Percentiles rank a stretch among this genome's conserved stretches.
phyloP scores from a whole-genome alignment of 2,329 filamentous ascomycete species.

The Chrysoporthe austroafricana region DNA sequence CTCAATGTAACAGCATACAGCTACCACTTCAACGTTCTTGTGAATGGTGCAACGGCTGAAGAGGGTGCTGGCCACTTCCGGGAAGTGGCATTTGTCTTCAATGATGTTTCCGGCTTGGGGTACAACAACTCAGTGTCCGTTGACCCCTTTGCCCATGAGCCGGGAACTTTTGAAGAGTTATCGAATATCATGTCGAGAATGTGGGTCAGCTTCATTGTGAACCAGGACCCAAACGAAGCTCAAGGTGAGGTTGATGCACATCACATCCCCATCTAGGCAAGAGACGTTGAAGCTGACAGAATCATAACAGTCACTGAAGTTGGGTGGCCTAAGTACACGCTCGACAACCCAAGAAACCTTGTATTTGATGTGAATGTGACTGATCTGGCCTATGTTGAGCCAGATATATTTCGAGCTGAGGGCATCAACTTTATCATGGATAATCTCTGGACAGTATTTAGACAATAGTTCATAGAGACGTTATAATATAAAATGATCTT shows the following conservation, averaged over 20 bases:
- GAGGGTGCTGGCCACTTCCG: conserved; percentile 40
- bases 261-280: no score
- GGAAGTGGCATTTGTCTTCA: conserved; percentile 57
- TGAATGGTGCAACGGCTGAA: conserved; percentile 35
- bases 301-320: background rate
- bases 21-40: conserved; percentile 50
- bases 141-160: conserved; percentile 45
- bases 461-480: conserved; percentile 30
- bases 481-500: background rate
- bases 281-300: background rate
- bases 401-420: conserved; percentile 48
- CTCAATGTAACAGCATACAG: conserved; percentile 33
- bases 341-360: conserved; percentile 47
- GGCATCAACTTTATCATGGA: conserved; percentile 44
- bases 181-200: conserved; percentile 53
- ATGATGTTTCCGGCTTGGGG: conserved; percentile 53
- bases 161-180: conserved; percentile 46
- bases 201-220: conserved; percentile 56
- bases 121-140: conserved; percentile 42
- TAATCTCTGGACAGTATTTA: conserved; percentile 15
- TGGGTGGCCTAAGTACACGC: conserved; percentile 51
- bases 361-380: conserved; percentile 55
- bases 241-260: conserved; percentile 27
- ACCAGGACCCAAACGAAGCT: conserved; percentile 47
- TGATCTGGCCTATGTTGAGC: conserved; percentile 43